These are phyloP conservation scores for Hypoxylon subgilvum DNA, from an alignment of 495 filamentous ascomycete species.

Conservation along the genomic window DNA sequence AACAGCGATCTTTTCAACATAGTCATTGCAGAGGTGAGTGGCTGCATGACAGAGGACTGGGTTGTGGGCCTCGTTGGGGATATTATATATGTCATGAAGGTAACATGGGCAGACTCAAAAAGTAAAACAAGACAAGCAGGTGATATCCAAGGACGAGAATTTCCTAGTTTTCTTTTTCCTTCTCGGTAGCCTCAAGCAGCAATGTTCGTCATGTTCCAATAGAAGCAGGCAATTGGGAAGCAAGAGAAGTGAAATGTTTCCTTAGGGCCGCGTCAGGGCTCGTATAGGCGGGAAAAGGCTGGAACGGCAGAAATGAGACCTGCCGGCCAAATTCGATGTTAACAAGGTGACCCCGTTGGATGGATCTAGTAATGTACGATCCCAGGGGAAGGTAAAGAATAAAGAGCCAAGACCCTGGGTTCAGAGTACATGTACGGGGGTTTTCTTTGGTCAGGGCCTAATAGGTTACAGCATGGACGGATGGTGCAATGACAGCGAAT, in stretches of 20 bases:
- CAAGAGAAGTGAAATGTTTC: conserved; percentile 38
- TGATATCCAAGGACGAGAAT: conserved; percentile 26
- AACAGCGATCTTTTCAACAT: conserved; percentile 50
- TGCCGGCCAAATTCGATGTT: conserved; percentile 41
- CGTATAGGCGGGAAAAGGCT: conserved; percentile 44
- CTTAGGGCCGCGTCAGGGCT: conserved; percentile 38
- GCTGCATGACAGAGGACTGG: conserved; percentile 50
- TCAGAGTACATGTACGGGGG: conserved; percentile 20
- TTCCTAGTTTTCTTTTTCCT: too few relatives aligned
- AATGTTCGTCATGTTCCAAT: conserved; percentile 41
- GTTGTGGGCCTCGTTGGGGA: conserved; percentile 17
- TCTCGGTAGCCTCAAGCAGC: conserved; percentile 18
- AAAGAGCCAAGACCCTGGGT: conserved; percentile 35
- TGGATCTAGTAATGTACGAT: conserved; percentile 44
- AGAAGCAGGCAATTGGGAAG: conserved; percentile 31
- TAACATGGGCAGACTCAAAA: conserved; percentile 17
- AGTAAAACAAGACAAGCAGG: conserved; percentile 13
- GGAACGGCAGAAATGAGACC: conserved; percentile 44
- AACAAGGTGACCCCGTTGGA: conserved; percentile 39
- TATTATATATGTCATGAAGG: conserved; percentile 40
- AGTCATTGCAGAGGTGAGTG: conserved; percentile 55
- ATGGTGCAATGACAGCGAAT: conserved; percentile 28
- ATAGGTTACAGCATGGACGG: conserved; percentile 35
- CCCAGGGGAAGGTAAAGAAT: conserved; percentile 38
- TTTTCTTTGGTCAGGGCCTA: conserved; percentile 23